These are phyloP conservation scores for Syncephalastrum contaminatum DNA, from an alignment of 371 early-diverging fungal genomes.

Conservation along the genomic window DNA sequence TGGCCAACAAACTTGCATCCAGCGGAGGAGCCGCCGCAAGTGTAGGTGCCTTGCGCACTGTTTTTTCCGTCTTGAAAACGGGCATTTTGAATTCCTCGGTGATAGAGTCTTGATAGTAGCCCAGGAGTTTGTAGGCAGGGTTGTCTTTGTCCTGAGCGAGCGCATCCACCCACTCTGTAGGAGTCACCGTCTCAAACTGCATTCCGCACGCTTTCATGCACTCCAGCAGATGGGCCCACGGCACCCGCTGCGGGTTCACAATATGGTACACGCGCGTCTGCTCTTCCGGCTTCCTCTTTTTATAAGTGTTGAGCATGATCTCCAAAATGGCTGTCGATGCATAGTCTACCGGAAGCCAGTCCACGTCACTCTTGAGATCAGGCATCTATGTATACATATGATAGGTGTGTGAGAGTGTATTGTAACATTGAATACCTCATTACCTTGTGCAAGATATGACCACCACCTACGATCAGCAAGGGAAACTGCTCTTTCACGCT, in stretches of 20 bases:
- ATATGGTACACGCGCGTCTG: conserved; percentile 27
- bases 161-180: conserved; percentile 21
- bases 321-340: conserved; percentile 26
- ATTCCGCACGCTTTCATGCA: conserved; percentile 21
- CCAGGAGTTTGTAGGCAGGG: conserved; percentile 25
- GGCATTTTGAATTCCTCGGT: neutral
- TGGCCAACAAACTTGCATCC: conserved; percentile 5
- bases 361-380: conserved; percentile 14
- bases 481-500: conserved; percentile 39
- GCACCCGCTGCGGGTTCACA: conserved; percentile 23
- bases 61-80: conserved; percentile 2
- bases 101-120: conserved; percentile 13
- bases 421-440: too few relatives aligned
- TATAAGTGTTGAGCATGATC: conserved; percentile 20
- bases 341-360: conserved; percentile 33
- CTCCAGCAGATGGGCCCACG: conserved; percentile 19
- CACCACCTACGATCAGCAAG: conserved; percentile 33
- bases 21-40: conserved; percentile 8
- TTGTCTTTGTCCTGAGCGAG: conserved; percentile 25
- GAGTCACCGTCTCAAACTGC: conserved; percentile 19
- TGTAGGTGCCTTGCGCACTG: neutral
- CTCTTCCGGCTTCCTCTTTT: conserved; percentile 1
- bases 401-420: too few relatives aligned
- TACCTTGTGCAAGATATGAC: conserved; percentile 23
- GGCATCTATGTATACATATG: conserved; percentile 37